Percentiles rank a stretch among this genome's conserved stretches.
phyloP scores from a whole-genome alignment of 257 asterid genomes.

The Primulina huaijiensis region DNA sequence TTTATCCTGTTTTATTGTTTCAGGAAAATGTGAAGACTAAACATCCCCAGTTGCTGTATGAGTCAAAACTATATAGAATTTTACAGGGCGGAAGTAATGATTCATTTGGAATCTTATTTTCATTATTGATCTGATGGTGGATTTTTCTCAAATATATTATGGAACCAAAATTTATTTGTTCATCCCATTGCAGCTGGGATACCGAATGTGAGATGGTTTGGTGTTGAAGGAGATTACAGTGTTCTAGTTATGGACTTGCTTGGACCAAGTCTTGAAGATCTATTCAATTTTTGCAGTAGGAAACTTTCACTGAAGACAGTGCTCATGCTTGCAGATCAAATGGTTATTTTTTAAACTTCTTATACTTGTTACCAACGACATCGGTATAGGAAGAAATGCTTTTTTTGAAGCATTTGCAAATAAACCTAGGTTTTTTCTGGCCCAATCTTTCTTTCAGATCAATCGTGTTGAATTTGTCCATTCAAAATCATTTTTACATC shows the following conservation, averaged over 20 bases:
- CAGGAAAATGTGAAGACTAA: constrained; percentile 95
- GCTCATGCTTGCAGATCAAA: constrained; percentile 99
- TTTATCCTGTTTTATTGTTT: constrained; percentile 21
- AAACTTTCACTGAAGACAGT: constrained; percentile 94
- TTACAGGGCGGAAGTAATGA: constrained; percentile 97
- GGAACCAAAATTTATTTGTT: constrained; percentile 23
- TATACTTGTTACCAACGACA: neutral
- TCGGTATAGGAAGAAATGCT: constrained; percentile 13
- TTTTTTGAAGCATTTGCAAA: constrained; percentile 9
- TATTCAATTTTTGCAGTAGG: constrained; percentile 92
- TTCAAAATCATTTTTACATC: constrained; percentile 87
- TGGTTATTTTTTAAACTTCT: constrained; percentile 47
- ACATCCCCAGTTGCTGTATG: constrained; percentile 93
- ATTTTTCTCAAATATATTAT: constrained; percentile 17
- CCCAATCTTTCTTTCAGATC: constrained; percentile 54
- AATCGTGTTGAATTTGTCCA: constrained; percentile 94
- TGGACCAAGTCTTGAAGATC: constrained; percentile 98
- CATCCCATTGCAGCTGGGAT: constrained; percentile 76
- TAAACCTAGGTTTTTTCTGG: neutral
- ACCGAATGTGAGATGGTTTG: constrained; percentile 93
- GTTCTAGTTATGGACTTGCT: constrained; percentile 99
- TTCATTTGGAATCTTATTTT: constrained; percentile 14
- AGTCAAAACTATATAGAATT: constrained; percentile 87
- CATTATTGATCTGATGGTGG: constrained; percentile 14
- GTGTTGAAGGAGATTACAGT: constrained; percentile 92